These are phyloP conservation scores for Elsinoe fawcettii DNA, from an alignment of 2,329 filamentous ascomycete genomes.

Conservation along the genomic window DNA sequence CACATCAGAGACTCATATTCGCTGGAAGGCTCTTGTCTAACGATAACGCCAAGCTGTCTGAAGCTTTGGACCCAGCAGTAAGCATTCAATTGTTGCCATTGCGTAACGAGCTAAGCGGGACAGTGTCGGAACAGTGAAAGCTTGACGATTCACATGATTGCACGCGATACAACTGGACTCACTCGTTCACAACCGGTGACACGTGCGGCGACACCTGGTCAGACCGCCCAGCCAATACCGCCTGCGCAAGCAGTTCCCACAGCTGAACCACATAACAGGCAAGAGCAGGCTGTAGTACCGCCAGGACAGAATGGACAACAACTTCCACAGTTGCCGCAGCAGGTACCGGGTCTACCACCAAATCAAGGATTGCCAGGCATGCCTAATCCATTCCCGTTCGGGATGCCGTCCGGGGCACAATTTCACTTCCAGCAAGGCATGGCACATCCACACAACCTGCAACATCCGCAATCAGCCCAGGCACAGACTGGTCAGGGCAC, in stretches of 20 bases:
- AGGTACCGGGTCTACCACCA: background rate
- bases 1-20: slow-evolving; percentile 51
- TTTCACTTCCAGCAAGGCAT: background rate
- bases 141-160: slow-evolving; percentile 13
- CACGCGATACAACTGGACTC: background rate
- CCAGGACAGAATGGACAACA: background rate
- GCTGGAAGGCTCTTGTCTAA: slow-evolving; percentile 46
- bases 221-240: background rate
- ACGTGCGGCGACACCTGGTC: background rate
- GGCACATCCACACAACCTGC: background rate
- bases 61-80: slow-evolving; percentile 47
- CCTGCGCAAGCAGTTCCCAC: background rate
- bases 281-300: too few relatives aligned
- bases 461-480: background rate
- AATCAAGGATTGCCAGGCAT: background rate
- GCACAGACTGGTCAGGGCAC: background rate
- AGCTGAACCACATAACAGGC: background rate
- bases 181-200: slow-evolving; percentile 2
- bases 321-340: background rate
- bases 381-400: slow-evolving; percentile 4
- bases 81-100: background rate
- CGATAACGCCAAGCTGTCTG: slow-evolving; percentile 41
- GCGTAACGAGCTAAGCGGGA: background rate
- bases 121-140: slow-evolving; percentile 4
- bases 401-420: background rate